Evolutionary conservation across 2,329 filamentous ascomycete genomes (phyloP), one percentile per base, ranked within the genome.

Genomic region (Aspergillus sp.): DNA sequence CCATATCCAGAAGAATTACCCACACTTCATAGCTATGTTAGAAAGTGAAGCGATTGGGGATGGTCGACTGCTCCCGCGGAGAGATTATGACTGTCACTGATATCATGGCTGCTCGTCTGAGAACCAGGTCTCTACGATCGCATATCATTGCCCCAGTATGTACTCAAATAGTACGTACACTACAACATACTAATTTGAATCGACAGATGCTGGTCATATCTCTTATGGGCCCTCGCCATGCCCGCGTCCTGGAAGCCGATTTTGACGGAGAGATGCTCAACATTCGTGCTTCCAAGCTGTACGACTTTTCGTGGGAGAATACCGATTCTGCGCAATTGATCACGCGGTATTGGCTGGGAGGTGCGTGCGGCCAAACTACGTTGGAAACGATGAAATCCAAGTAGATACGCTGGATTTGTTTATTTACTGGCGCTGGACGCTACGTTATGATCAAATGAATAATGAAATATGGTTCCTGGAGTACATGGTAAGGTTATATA

Each of bases 61-160:
- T 15, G 49, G 52, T 19, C 25, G 57, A 25, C 15, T 62, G 21
- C 52, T 62, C 21, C 21, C 60, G 57, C 6, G 53, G 57, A 8
- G 57, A 60, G 23, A 53, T 62, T 5, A 52, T 62, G 15, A 54
- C 57, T 12, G 52, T 62, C n/a, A 57, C 50, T 9, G 32, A 62
- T 10, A 51, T 58, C 30, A 62, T 62, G 61, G 45, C 48, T 30
- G 32, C 41, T 48, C 58, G 61, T 23, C 58, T 58, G 13, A 50
- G 30, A 13, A 63, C 58, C 23, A 60, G 55, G 38, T 55, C 58
- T 6, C 43, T 43, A 10, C 55, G 47, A 32, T 28, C 53, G 43
- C 61, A 60, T 63, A 47, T 55, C 2, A 12, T 60, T 55, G 61
- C 58, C 6, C 61, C 58, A 3, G 61, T 60, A 49, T 36, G 58